Evolutionary conservation across 176 grass and related monocot genomes (phyloP).

Genomic region (Oryza meridionalis): DNA sequence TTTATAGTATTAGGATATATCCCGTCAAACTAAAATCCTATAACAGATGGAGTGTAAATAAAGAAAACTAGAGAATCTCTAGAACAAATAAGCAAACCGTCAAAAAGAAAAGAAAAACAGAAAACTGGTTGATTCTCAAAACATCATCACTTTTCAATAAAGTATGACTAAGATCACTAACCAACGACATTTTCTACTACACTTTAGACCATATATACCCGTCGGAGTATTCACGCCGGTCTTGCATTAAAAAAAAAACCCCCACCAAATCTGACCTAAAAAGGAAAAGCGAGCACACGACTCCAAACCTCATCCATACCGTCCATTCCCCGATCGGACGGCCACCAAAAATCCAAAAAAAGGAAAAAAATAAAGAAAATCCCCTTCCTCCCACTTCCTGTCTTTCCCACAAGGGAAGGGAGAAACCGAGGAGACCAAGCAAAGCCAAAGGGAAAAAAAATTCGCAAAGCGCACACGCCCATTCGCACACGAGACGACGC

Average conservation of each 20-base stretch:
- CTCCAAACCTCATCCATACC: not conserved
- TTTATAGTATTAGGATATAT: no score
- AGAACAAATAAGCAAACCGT: not conserved
- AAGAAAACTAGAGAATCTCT: not conserved
- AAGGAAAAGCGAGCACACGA: not conserved
- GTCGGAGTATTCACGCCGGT: not conserved
- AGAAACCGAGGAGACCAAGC: conserved; percentile 6
- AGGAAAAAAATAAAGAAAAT: no score
- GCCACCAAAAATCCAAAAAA: not conserved
- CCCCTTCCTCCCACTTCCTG: not conserved
- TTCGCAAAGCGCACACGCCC: not conserved
- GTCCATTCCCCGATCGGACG: conserved; percentile 18
- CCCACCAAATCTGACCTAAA: not conserved
- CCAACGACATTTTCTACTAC: not conserved
- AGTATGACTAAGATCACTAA: not conserved
- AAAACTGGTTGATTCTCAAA: not conserved
- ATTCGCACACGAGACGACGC: conserved; percentile 34
- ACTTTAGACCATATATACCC: not conserved
- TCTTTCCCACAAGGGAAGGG: not conserved
- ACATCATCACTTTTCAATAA: not conserved
- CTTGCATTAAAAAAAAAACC: not conserved
- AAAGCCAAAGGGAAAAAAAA: not conserved
- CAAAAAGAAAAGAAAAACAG: not conserved
- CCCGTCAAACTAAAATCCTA: no score
- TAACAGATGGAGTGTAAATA: not conserved